Percentiles rank a stretch among this genome's conserved stretches.
Evolutionary conservation across 2,329 filamentous ascomycete genomes (phyloP).

Genomic region (Clonostachys byssicola): DNA sequence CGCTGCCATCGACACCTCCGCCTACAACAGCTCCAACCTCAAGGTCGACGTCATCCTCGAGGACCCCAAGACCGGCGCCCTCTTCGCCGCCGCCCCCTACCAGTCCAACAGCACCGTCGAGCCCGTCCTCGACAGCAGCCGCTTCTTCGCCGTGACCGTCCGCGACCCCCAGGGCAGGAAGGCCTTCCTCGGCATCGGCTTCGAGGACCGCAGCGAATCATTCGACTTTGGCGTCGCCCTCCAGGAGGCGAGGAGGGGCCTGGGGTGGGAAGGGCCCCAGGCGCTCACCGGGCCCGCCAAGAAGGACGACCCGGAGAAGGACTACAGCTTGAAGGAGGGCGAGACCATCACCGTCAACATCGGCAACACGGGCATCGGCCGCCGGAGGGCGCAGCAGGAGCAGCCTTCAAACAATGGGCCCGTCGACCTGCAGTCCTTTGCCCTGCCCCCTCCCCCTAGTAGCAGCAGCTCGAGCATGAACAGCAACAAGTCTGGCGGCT

Average conservation of each 20-base stretch:
- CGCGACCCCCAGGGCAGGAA: constrained; percentile 72
- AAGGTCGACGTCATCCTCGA: constrained; percentile 77
- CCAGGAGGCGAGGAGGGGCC: constrained; percentile 70
- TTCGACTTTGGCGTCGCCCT: constrained; percentile 82
- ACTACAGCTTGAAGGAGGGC: constrained; percentile 84
- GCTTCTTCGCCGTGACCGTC: constrained; percentile 82
- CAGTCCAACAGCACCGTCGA: constrained; percentile 63
- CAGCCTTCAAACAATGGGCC: constrained; percentile 1
- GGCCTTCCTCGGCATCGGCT: constrained; percentile 78
- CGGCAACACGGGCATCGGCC: constrained; percentile 47
- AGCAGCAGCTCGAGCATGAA: no score
- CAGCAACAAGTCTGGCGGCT: constrained; percentile 10
- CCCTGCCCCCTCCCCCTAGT: constrained; percentile 66
- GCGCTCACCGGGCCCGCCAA: constrained; percentile 22
- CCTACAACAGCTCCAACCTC: constrained; percentile 26
- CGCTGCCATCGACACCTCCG: constrained; percentile 34
- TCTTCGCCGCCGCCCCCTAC: constrained; percentile 85
- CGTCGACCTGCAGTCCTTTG: constrained; percentile 52
- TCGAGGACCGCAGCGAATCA: constrained; percentile 80
- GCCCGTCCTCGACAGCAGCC: constrained; percentile 71
- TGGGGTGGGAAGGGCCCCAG: constrained; percentile 50
- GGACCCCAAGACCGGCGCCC: constrained; percentile 64
- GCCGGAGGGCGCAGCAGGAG: constrained; percentile 33
- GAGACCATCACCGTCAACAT: constrained; percentile 85
- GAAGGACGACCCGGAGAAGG: constrained; percentile 40